phyloP scores from a whole-genome alignment of 495 filamentous ascomycete species.

The Penicillium dipodomyicola region DNA sequence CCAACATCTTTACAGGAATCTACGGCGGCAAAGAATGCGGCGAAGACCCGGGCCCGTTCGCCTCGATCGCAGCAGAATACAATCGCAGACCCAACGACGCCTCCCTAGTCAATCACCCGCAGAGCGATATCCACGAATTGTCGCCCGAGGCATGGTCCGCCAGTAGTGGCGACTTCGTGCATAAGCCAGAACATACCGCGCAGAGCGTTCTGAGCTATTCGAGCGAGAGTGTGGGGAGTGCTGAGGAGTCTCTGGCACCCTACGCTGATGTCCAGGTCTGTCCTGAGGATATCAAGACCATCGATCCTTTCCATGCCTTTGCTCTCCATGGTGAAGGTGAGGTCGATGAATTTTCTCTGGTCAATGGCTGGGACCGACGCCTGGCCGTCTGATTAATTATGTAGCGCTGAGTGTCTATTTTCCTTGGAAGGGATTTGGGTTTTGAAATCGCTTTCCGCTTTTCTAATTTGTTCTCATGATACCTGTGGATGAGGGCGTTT shows the following conservation, averaged over 20 bases:
- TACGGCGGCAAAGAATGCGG: conserved; percentile 67
- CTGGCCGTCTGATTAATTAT: conserved; percentile 34
- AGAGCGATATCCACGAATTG: conserved; percentile 33
- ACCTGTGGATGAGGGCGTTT: conserved; percentile 7
- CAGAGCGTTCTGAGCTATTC: conserved; percentile 74
- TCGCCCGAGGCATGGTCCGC: conserved; percentile 46
- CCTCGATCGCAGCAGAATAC: conserved; percentile 43
- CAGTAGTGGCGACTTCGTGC: conserved; percentile 38
- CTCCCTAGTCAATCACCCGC: conserved; percentile 20
- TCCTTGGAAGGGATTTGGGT: not conserved
- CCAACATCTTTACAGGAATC: conserved; percentile 80
- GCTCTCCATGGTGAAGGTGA: conserved; percentile 44
- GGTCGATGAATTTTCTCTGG: conserved; percentile 35
- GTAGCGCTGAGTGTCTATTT: not conserved
- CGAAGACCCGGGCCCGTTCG: conserved; percentile 43
- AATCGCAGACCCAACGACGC: conserved; percentile 28
- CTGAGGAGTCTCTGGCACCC: conserved; percentile 36
- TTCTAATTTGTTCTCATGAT: conserved; percentile 11
- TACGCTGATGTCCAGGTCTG: conserved; percentile 25
- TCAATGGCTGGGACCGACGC: conserved; percentile 40
- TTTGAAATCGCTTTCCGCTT: conserved; percentile 1
- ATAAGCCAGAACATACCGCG: conserved; percentile 43
- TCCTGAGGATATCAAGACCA: conserved; percentile 29
- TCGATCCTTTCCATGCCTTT: conserved; percentile 50
- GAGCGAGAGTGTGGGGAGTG: conserved; percentile 67